Evolutionary conservation across 2,329 filamentous ascomycete species (phyloP).

Genomic region (Ophiosphaerella herpotricha): DNA sequence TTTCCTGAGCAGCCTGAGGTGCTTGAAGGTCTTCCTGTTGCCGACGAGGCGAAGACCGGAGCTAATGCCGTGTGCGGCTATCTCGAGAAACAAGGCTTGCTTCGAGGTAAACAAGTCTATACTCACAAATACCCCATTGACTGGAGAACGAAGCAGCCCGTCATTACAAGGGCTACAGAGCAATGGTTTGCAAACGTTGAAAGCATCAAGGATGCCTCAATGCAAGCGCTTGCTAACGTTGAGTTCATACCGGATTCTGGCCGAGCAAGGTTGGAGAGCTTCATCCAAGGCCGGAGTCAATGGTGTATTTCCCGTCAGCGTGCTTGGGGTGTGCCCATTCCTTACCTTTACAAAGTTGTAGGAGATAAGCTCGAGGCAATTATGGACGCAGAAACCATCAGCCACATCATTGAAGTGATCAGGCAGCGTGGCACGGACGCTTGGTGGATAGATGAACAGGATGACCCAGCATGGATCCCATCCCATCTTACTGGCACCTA

Average conservation of each 20-base stretch:
- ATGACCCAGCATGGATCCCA: constrained; percentile 80
- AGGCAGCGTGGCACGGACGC: constrained; percentile 80
- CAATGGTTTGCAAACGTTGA: constrained; percentile 98
- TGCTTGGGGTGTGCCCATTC: constrained; percentile 96
- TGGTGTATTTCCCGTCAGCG: constrained; percentile 98
- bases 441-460: constrained; percentile 85
- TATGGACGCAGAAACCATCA: constrained; percentile 77
- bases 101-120: constrained; percentile 73
- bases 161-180: constrained; percentile 88
- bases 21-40: constrained; percentile 73
- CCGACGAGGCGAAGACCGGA: constrained; percentile 63
- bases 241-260: constrained; percentile 79
- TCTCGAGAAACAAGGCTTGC: constrained; percentile 55
- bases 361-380: constrained; percentile 68
- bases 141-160: constrained; percentile 92
- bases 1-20: constrained; percentile 70
- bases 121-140: constrained; percentile 97
- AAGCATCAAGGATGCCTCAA: constrained; percentile 74
- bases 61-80: constrained; percentile 70
- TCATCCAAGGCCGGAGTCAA: constrained; percentile 84
- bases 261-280: constrained; percentile 76
- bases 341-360: constrained; percentile 75
- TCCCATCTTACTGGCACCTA: constrained; percentile 65
- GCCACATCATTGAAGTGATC: constrained; percentile 82
- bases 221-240: constrained; percentile 72